Conservation (phyloP, 108 stramenopile genomes). For the Nannochloropsis salina region DNA sequence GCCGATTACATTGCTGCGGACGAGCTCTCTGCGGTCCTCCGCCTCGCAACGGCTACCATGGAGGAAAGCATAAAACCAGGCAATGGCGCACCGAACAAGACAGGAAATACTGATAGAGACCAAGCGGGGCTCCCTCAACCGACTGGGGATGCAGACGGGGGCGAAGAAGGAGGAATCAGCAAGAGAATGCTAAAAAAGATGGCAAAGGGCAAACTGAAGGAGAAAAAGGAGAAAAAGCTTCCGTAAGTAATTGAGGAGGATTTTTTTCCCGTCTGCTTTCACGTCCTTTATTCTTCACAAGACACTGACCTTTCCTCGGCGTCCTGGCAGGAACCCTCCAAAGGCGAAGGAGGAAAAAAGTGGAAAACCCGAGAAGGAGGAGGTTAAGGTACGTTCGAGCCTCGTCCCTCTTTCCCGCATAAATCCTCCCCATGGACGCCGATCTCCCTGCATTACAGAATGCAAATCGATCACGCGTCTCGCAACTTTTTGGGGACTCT, state of each 20-base stretch:
- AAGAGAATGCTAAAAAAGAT: constrained; percentile 19
- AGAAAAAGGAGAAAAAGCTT: constrained; percentile 21
- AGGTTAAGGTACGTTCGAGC: not conserved
- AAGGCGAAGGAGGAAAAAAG: not conserved
- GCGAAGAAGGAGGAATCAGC: constrained; percentile 20
- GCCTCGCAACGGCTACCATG: constrained; percentile 5
- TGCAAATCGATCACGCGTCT: too few species aligned
- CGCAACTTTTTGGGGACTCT: too few species aligned
- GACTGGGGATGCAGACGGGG: not conserved
- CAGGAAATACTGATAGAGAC: not conserved
- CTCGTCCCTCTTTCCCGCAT: not conserved
- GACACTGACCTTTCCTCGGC: not conserved
- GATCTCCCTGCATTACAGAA: too few species aligned
- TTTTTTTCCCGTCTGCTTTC: too few species aligned
- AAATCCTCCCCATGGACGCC: not conserved
- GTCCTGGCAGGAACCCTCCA: not conserved
- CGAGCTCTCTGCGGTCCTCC: not conserved
- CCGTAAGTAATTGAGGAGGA: not conserved
- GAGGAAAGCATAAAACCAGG: not conserved
- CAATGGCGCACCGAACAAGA: not conserved
- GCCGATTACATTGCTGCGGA: constrained; percentile 4
- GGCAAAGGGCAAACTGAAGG: constrained; percentile 28
- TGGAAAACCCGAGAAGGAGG: not conserved
- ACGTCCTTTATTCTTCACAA: too few species aligned
- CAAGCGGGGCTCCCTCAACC: not conserved